These are phyloP conservation scores for Suillus occidentalis DNA, from an alignment of 768 basidiomycete species.

Conservation along the genomic window DNA sequence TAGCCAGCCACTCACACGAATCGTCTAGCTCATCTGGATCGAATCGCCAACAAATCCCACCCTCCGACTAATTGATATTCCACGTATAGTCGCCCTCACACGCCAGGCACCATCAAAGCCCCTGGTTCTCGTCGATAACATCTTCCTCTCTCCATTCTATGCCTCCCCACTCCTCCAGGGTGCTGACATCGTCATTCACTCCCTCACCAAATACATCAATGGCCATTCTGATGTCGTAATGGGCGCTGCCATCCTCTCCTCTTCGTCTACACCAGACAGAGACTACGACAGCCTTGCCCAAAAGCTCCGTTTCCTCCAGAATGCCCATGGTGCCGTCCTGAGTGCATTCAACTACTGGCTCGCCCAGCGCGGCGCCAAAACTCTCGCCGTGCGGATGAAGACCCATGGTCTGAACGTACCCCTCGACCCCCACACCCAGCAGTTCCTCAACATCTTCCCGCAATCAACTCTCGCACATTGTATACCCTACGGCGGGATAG, in stretches of 20 bases:
- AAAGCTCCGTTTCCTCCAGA: conserved; percentile 84
- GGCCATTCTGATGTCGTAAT: conserved; percentile 94
- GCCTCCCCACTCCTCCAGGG: conserved; percentile 81
- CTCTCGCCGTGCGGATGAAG: conserved; percentile 84
- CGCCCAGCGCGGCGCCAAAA: conserved; percentile 88
- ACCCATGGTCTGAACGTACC: conserved; percentile 83
- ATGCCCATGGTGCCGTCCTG: conserved; percentile 82
- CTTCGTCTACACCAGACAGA: conserved; percentile 12
- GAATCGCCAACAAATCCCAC: conserved; percentile 96
- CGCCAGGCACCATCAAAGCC: conserved; percentile 43
- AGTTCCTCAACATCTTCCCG: conserved; percentile 52
- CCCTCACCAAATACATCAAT: conserved; percentile 87
- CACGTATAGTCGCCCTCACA: conserved; percentile 64
- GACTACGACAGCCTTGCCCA: conserved; percentile 47
- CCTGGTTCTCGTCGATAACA: conserved; percentile 82
- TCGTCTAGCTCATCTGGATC: conserved; percentile 81
- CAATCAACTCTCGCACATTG: conserved; percentile 23
- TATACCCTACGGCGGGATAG: conserved; percentile 83
- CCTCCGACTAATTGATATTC: conserved; percentile 81
- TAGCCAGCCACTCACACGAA: not conserved
- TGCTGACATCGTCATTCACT: conserved; percentile 86
- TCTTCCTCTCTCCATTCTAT: conserved; percentile 92
- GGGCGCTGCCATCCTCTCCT: conserved; percentile 76
- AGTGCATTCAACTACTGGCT: conserved; percentile 90
- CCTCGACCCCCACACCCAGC: conserved; percentile 66